Evolutionary conservation across 108 stramenopile genomes (phyloP).

Genomic region (Ochromonas danica): DNA sequence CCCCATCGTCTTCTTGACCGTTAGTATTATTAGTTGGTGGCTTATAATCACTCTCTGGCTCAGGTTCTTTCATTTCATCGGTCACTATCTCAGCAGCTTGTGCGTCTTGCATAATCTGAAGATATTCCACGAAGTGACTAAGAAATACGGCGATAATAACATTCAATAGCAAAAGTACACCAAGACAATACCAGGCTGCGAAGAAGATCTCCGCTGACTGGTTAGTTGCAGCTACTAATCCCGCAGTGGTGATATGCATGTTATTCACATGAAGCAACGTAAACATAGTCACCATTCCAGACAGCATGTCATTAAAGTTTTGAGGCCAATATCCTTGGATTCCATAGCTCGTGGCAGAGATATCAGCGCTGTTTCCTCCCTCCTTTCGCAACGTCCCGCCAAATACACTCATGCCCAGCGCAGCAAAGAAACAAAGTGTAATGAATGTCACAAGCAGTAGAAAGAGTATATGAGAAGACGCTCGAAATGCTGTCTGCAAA

Average conservation of each 20-base stretch:
- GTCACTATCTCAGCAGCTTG: too few relatives aligned
- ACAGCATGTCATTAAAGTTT: conserved; percentile 34
- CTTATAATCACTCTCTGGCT: too few relatives aligned
- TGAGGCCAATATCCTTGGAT: not conserved
- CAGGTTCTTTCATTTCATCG: too few relatives aligned
- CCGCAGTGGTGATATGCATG: conserved; percentile 26
- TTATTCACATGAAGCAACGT: conserved; percentile 24
- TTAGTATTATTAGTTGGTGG: too few relatives aligned
- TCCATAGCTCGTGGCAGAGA: not conserved
- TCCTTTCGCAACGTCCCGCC: not conserved
- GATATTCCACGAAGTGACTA: not conserved
- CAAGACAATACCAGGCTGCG: not conserved
- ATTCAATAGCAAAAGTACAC: conserved; percentile 28
- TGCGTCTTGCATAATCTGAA: too few relatives aligned
- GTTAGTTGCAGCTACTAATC: not conserved
- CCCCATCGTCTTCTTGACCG: too few relatives aligned
- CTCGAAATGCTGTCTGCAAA: not conserved
- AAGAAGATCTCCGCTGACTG: conserved; percentile 7
- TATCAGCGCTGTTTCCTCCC: not conserved
- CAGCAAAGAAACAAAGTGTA: not conserved
- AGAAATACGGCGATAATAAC: conserved; percentile 8
- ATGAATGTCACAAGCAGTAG: not conserved
- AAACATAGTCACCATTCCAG: conserved; percentile 26
- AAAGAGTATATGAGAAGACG: not conserved
- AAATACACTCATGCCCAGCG: not conserved